phyloP scores from a whole-genome alignment of 2,329 filamentous ascomycete species.

The Hymenotorrendiella dingleyae region DNA sequence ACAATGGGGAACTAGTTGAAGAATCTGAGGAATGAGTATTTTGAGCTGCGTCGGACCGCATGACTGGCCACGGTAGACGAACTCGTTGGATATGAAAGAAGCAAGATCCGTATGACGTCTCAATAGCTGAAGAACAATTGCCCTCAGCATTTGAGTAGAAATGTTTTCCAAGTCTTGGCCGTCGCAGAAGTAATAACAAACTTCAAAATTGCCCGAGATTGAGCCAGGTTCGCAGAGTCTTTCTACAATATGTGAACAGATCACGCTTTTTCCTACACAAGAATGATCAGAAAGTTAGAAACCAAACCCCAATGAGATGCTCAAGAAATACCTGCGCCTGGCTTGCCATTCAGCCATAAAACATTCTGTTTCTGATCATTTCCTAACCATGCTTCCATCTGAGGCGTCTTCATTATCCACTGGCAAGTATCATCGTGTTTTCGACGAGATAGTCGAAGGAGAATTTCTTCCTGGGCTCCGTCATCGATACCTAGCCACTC shows the following conservation, averaged over 20 bases:
- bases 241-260: constrained; percentile 13
- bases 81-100: constrained; percentile 10
- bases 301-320: not conserved
- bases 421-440: constrained; percentile 11
- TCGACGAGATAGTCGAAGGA: not conserved
- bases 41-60: constrained; percentile 11
- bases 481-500: constrained; percentile 13
- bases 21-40: constrained; percentile 7
- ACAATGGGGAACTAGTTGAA: not conserved
- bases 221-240: not conserved
- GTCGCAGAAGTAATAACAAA: constrained; percentile 15
- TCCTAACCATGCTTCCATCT: constrained; percentile 8
- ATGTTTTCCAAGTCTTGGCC: constrained; percentile 10
- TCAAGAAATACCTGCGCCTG: constrained; percentile 10
- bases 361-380: constrained; percentile 1
- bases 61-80: constrained; percentile 1
- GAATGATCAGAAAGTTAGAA: not conserved
- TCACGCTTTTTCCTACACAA: constrained; percentile 12
- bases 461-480: constrained; percentile 2
- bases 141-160: constrained; percentile 7
- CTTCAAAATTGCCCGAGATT: not conserved
- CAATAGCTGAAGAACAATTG: constrained; percentile 9
- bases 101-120: constrained; percentile 3
- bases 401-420: constrained; percentile 4
- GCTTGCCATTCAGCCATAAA: constrained; percentile 17